phyloP scores from a whole-genome alignment of 2,329 filamentous ascomycete genomes.

The Sclerotinia sclerotiorum region DNA sequence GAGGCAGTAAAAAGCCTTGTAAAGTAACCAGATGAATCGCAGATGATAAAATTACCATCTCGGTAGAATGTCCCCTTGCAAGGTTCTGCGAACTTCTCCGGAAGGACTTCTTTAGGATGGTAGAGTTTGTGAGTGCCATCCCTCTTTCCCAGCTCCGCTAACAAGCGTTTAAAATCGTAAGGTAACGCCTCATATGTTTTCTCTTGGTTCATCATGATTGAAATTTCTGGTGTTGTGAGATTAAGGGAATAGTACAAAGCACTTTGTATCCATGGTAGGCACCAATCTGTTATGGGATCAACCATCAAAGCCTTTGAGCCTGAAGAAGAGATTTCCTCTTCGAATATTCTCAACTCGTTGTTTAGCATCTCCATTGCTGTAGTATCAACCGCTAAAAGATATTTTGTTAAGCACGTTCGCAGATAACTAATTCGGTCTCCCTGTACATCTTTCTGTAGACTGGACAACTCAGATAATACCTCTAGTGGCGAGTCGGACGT shows the following conservation, averaged over 20 bases:
- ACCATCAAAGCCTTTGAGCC: neutral
- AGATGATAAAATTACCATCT: neutral
- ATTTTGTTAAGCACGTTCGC: neutral
- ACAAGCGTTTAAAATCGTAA: neutral
- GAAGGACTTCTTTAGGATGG: too few relatives aligned
- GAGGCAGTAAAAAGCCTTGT: neutral
- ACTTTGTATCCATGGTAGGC: neutral
- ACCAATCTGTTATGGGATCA: neutral
- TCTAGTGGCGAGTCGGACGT: neutral
- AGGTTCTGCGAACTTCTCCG: neutral
- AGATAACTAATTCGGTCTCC: neutral
- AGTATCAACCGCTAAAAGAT: neutral
- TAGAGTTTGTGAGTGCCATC: too few relatives aligned
- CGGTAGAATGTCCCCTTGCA: neutral
- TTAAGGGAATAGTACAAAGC: neutral
- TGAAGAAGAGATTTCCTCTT: neutral
- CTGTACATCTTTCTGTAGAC: neutral
- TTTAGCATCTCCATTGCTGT: neutral
- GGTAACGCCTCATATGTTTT: neutral
- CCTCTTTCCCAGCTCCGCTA: neutral
- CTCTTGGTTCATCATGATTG: neutral
- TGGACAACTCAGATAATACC: neutral
- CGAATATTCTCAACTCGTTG: neutral
- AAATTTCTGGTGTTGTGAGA: fast-evolving
- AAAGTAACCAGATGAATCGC: neutral